phyloP scores from a whole-genome alignment of 192 early-diverging fungal species.

The Coemansia biformis region DNA sequence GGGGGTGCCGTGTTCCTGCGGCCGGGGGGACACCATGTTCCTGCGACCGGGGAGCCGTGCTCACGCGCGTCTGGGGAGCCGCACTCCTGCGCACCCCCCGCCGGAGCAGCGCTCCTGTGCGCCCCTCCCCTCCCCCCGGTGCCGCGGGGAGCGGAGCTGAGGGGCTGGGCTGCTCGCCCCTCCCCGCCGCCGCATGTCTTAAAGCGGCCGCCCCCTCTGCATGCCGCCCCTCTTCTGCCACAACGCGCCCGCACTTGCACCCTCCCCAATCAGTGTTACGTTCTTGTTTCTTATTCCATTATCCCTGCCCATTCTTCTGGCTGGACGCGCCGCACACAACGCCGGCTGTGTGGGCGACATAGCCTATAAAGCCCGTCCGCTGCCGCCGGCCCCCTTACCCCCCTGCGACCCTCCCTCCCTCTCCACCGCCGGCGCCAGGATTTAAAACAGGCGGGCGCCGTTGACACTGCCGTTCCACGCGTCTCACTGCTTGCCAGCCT shows the following conservation, averaged over 20 bases:
- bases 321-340: conserved; percentile 9
- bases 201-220: conserved; percentile 9
- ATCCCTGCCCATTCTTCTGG: conserved; percentile 19
- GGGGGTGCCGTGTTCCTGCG: too few species aligned
- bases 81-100: too few species aligned
- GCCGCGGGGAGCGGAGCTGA: neutral
- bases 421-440: conserved; percentile 7
- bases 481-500: conserved; percentile 3
- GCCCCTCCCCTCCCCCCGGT: too few species aligned
- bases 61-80: too few species aligned
- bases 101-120: too few species aligned
- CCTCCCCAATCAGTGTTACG: conserved; percentile 33
- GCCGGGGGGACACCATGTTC: too few species aligned
- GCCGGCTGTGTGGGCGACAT: conserved; percentile 4
- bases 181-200: conserved; percentile 11
- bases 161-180: neutral
- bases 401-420: conserved; percentile 17
- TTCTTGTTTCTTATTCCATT: conserved; percentile 38
- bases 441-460: conserved; percentile 7
- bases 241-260: conserved; percentile 6
- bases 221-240: conserved; percentile 13
- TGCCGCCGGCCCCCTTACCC: conserved; percentile 9
- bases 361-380: conserved; percentile 27
- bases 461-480: neutral
- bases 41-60: too few species aligned